These are phyloP conservation scores for Naganishia cerealis DNA, from an alignment of 1,284 basidiomycete genomes.

Conservation along the genomic window DNA sequence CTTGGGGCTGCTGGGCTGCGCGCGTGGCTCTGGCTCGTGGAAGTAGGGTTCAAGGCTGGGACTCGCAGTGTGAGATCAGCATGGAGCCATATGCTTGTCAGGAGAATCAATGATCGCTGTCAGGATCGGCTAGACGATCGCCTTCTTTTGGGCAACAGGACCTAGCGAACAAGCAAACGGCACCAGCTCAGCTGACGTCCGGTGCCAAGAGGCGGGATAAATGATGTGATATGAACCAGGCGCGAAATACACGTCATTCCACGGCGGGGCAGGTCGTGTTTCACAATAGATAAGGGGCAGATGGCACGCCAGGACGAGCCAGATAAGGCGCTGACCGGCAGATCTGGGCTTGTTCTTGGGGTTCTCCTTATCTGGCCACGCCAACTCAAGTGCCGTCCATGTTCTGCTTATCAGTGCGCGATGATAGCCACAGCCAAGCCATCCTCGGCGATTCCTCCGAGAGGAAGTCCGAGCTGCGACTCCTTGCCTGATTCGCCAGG, in stretches of 20 bases:
- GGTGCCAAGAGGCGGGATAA: constrained; percentile 15
- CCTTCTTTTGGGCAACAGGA: not conserved
- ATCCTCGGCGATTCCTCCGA: constrained; percentile 2
- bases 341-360: constrained; percentile 13
- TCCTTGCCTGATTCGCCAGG: constrained; percentile 4
- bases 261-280: not conserved
- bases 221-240: constrained; percentile 3
- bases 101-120: too few relatives aligned
- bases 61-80: not conserved
- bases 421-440: too few relatives aligned
- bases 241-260: constrained; percentile 20
- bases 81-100: not conserved
- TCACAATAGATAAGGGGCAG: not conserved
- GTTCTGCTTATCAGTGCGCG: constrained; percentile 6
- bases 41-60: not conserved
- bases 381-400: too few relatives aligned
- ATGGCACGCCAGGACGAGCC: constrained; percentile 1
- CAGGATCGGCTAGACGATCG: too few relatives aligned
- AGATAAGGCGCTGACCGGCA: constrained; percentile 28
- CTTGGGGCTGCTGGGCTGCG: not conserved
- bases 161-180: not conserved
- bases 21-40: too few relatives aligned
- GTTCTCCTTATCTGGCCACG: constrained; percentile 9
- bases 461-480: not conserved
- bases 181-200: constrained; percentile 15